Base-by-base conservation (phyloP, 495 filamentous ascomycete species). In the Cudoniella acicularis region DNA sequence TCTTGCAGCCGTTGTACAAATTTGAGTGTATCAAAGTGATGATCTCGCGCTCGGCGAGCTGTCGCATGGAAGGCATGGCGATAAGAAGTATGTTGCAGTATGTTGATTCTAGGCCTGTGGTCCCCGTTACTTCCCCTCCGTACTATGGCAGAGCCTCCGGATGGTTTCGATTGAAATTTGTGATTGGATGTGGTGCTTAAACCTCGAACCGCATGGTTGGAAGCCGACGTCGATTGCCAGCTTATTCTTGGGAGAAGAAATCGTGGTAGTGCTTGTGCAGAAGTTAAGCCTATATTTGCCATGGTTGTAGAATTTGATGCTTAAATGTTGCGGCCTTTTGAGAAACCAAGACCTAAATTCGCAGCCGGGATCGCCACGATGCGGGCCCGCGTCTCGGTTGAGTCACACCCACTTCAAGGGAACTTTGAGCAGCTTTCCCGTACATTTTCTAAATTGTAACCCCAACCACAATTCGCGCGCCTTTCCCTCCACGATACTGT, bases 11-110 rank as follows among this genome's bases (percentile, higher is more conserved):
- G 84, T 71, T 96, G 87, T 13, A 98, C 93, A 70, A 98, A 96
- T 73, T 96, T 96, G 54, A 99, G 79, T 0, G 94, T 99, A 74
- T 99, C 94, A 63, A 99, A 99, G 72, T 99, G 94, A 72, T 99
- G 94, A 68, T 96, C 92, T 30, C 87, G 80, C 6, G 69, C 67
- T 53, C 72, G 82, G 4, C 71, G 63, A 0, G 83, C 72, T 0
- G 88, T 87, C 10, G 85, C 80, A 69, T 89, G 88, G 73, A 98
- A 97, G n/a, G 76, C 67, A 27, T 82, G 54, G 42, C 26, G 51
- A 25, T 56, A 18, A 11, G 47, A 46, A 4, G 56, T 30, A n/a
- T 54, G 56, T 23, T 52, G 45, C 3, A 66, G 41, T 6, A 66
- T 61, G 20, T 21, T 59, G 1, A 22, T 10, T 20, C 24, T 63